Percentiles rank a stretch among this genome's conserved stretches.
phyloP scores from a whole-genome alignment of 1,284 basidiomycete species.

The Boletellus deceptivus region DNA sequence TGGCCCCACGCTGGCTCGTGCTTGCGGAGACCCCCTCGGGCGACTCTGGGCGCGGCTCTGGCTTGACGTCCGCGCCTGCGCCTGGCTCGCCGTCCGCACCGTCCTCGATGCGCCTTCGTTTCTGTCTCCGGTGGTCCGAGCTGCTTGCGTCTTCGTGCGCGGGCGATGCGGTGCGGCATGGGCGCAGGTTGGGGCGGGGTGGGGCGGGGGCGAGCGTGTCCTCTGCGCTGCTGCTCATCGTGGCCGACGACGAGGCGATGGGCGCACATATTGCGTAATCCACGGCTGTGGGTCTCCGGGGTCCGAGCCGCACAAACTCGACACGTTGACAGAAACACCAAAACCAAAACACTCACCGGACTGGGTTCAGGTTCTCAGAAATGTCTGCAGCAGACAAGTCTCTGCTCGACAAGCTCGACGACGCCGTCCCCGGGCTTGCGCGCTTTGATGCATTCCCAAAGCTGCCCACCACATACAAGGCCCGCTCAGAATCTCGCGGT shows the following conservation, averaged over 20 bases:
- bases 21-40: not conserved
- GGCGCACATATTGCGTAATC: slow-evolving; percentile 20
- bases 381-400: slow-evolving; percentile 15
- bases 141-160: not conserved
- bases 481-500: slow-evolving; percentile 83
- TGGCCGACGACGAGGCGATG: slow-evolving; percentile 12
- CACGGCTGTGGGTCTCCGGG: slow-evolving; percentile 6
- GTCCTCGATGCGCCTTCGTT: slow-evolving; percentile 21
- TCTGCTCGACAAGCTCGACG: slow-evolving; percentile 35
- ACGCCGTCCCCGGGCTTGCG: slow-evolving; percentile 37
- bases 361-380: not conserved
- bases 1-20: slow-evolving; percentile 1
- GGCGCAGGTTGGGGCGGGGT: not conserved
- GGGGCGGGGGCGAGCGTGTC: slow-evolving; percentile 1
- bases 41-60: too few species aligned
- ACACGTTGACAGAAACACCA: slow-evolving; percentile 13
- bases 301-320: slow-evolving; percentile 7
- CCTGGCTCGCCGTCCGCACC: not conserved
- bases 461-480: slow-evolving; percentile 84
- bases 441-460: slow-evolving; percentile 88
- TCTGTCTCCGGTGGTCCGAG: slow-evolving; percentile 12
- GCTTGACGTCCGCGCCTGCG: too few species aligned
- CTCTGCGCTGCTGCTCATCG: slow-evolving; percentile 19
- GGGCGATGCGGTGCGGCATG: slow-evolving; percentile 6
- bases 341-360: too few species aligned